These are phyloP conservation scores for Phytophthora uliginosa DNA, from an alignment of 352 stramenopile genomes.

Conservation along the genomic window DNA sequence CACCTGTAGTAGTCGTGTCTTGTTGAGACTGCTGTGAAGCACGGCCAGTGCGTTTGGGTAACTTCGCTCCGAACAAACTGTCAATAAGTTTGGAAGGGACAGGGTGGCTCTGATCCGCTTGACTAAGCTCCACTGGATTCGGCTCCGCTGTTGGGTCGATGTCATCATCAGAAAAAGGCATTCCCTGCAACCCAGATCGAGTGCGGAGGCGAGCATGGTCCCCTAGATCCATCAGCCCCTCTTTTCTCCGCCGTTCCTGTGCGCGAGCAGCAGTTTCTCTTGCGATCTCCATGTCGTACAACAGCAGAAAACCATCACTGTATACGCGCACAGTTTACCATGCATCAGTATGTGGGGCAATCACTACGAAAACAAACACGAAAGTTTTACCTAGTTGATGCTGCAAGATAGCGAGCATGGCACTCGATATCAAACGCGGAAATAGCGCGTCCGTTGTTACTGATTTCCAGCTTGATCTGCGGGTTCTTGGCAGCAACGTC, in stretches of 20 bases:
- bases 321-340: not conserved
- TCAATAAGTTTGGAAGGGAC: conserved; percentile 80
- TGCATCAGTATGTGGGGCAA: not conserved
- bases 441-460: conserved; percentile 60
- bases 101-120: conserved; percentile 38
- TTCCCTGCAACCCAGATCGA: conserved; percentile 46
- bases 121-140: not conserved
- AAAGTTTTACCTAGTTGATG: conserved; percentile 62
- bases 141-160: conserved; percentile 9
- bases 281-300: conserved; percentile 88
- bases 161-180: conserved; percentile 10
- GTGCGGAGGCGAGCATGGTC: conserved; percentile 48
- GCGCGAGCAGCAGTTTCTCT: conserved; percentile 60
- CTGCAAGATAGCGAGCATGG: conserved; percentile 76
- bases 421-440: conserved; percentile 76
- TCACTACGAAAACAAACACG: not conserved
- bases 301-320: conserved; percentile 81
- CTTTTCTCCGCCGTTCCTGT: conserved; percentile 45
- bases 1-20: not conserved
- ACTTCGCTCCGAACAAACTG: conserved; percentile 68
- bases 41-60: conserved; percentile 19
- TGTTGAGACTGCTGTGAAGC: conserved; percentile 21
- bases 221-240: conserved; percentile 57
- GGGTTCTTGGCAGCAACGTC: conserved; percentile 73
- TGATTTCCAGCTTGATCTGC: conserved; percentile 83